These are phyloP conservation scores for Yamadazyma sp. DNA, from an alignment of 1,139 yeast genomes.

Conservation along the genomic window DNA sequence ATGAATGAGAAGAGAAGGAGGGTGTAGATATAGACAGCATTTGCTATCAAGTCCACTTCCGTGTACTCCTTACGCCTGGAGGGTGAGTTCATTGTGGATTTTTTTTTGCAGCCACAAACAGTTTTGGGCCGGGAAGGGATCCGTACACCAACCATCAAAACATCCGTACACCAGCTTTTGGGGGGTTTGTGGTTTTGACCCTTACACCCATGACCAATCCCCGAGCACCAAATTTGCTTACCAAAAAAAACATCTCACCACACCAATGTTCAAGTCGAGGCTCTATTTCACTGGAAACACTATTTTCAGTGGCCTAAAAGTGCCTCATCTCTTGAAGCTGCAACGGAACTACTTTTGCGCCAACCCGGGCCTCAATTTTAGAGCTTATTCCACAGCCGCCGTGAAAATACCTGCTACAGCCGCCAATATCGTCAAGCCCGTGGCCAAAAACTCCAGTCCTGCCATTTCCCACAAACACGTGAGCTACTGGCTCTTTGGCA, in stretches of 20 bases:
- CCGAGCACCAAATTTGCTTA: no score
- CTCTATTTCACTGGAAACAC: constrained; percentile 16
- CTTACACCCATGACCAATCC: no score
- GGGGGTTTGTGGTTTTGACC: no score
- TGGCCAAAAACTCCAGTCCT: constrained; percentile 11
- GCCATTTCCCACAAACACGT: constrained; percentile 49
- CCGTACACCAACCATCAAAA: neutral
- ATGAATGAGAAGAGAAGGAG: constrained; percentile 23
- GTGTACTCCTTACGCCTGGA: constrained; percentile 3
- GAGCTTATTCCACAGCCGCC: constrained; percentile 11
- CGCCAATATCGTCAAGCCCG: constrained; percentile 5
- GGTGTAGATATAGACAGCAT: constrained; percentile 28
- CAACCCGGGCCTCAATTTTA: constrained; percentile 10
- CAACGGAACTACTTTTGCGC: constrained; percentile 12
- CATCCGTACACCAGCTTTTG: no score
- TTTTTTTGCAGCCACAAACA: constrained; percentile 7
- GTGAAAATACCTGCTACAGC: constrained; percentile 2
- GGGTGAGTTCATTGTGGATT: no score
- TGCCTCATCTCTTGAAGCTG: constrained; percentile 7
- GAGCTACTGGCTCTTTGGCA: constrained; percentile 90
- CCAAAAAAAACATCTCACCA: constrained; percentile 6
- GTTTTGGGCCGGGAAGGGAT: neutral
- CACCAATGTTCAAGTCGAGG: constrained; percentile 12
- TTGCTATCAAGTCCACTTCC: constrained; percentile 23
- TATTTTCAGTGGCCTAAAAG: constrained; percentile 13